Evolutionary conservation across 148 eudicot genomes (phyloP).

Genomic region (Talinum fruticosum): DNA sequence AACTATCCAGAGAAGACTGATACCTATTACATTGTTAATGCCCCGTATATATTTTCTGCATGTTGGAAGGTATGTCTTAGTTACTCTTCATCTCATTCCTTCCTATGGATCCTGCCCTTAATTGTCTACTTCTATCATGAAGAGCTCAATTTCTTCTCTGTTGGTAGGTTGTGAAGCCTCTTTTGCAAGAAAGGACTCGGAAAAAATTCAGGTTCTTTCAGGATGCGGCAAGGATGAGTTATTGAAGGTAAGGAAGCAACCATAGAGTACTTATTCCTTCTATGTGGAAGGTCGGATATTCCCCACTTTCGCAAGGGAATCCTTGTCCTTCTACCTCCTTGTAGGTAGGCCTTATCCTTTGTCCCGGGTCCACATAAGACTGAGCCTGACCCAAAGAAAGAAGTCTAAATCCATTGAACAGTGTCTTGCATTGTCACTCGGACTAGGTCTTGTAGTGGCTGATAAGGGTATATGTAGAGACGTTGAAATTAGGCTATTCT

Average conservation of each 20-base stretch:
- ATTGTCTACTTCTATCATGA: slow-evolving; percentile 5
- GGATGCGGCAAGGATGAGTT: slow-evolving; percentile 89
- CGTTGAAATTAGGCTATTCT: no score
- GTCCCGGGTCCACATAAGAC: no score
- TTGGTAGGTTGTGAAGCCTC: slow-evolving; percentile 90
- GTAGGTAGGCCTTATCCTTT: no score
- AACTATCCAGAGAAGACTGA: slow-evolving; percentile 99
- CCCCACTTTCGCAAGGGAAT: no score
- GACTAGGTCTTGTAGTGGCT: no score
- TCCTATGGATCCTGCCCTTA: not conserved
- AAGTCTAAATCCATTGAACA: no score
- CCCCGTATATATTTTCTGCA: slow-evolving; percentile 95
- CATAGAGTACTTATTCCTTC: not conserved
- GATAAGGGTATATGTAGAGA: no score
- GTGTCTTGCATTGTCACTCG: no score
- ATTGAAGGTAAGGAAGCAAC: slow-evolving; percentile 52
- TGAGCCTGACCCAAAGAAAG: no score
- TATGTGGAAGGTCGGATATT: no score
- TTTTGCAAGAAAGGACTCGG: slow-evolving; percentile 92
- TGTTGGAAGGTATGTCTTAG: slow-evolving; percentile 88
- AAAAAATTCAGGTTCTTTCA: slow-evolving; percentile 85
- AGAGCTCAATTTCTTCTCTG: not conserved
- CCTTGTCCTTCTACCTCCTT: no score
- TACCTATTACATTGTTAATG: slow-evolving; percentile 88
- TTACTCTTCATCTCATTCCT: slow-evolving; percentile 6